These are phyloP conservation scores for Podospora comata DNA, from an alignment of 495 filamentous ascomycete genomes.

Conservation along the genomic window DNA sequence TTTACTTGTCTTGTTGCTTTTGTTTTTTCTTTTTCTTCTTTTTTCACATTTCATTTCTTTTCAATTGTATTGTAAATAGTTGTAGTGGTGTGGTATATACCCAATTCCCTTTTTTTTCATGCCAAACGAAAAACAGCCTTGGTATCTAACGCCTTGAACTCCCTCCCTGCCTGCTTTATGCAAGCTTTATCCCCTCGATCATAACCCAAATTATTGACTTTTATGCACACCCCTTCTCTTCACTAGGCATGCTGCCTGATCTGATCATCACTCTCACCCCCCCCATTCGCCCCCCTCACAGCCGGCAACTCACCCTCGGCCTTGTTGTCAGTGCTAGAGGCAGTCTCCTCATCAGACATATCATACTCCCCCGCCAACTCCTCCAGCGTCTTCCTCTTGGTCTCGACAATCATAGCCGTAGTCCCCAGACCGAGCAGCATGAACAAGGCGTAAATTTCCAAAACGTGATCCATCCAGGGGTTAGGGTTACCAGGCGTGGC, in stretches of 20 bases:
- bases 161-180: neutral
- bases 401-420: conserved; percentile 68
- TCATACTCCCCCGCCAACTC: conserved; percentile 53
- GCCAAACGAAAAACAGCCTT: neutral
- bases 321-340: neutral
- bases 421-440: conserved; percentile 71
- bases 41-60: neutral
- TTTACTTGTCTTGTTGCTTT: neutral
- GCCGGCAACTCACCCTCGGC: neutral
- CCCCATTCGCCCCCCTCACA: neutral
- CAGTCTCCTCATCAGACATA: conserved; percentile 8
- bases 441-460: conserved; percentile 77
- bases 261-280: neutral
- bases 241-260: neutral
- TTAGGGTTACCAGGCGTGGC: conserved; percentile 38
- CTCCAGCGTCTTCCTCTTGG: conserved; percentile 67
- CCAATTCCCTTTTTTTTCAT: neutral
- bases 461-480: conserved; percentile 76
- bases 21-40: neutral
- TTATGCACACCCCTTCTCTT: neutral
- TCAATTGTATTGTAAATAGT: neutral
- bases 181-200: neutral
- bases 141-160: neutral
- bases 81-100: neutral
- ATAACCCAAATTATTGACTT: neutral